Percentiles rank a stretch among this genome's conserved stretches.
phyloP scores from a whole-genome alignment of 2,329 filamentous ascomycete genomes.

The Davidsoniella australis region DNA sequence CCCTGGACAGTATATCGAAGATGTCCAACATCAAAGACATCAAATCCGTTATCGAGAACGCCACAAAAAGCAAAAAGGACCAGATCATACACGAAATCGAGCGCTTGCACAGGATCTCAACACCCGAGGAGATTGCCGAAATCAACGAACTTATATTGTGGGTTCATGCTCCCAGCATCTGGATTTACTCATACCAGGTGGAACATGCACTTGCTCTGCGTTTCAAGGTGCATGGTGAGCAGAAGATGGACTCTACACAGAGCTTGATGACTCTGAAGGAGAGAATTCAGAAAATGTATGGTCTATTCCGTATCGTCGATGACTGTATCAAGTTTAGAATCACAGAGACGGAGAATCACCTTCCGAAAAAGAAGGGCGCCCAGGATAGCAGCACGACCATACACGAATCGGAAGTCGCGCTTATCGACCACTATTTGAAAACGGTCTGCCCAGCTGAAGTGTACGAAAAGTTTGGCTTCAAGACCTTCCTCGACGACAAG shows the following conservation, averaged over 20 bases:
- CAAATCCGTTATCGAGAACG: constrained; percentile 17
- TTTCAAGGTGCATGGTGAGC: neutral
- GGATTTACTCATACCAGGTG: constrained; percentile 16
- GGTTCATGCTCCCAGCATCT: constrained; percentile 17
- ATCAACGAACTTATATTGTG: constrained; percentile 24
- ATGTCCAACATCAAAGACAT: constrained; percentile 22
- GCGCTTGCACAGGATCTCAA: constrained; percentile 19
- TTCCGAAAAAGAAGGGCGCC: neutral
- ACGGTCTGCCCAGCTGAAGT: constrained; percentile 20
- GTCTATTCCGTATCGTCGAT: neutral
- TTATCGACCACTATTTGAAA: constrained; percentile 19
- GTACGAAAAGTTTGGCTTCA: constrained; percentile 20
- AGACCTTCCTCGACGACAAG: constrained; percentile 20
- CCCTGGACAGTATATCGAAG: constrained; percentile 19
- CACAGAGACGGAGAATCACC: neutral
- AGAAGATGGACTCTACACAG: neutral
- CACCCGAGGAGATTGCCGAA: constrained; percentile 21
- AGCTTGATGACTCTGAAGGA: constrained; percentile 2
- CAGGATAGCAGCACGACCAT: neutral
- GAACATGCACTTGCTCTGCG: constrained; percentile 14
- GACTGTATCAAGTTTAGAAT: neutral
- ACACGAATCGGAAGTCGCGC: constrained; percentile 18
- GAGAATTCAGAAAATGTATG: neutral
- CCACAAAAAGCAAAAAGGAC: constrained; percentile 18
- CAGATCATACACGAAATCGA: constrained; percentile 21